Evolutionary conservation across 345 rosid species (phyloP).

Genomic region (Aegle marmelos): DNA sequence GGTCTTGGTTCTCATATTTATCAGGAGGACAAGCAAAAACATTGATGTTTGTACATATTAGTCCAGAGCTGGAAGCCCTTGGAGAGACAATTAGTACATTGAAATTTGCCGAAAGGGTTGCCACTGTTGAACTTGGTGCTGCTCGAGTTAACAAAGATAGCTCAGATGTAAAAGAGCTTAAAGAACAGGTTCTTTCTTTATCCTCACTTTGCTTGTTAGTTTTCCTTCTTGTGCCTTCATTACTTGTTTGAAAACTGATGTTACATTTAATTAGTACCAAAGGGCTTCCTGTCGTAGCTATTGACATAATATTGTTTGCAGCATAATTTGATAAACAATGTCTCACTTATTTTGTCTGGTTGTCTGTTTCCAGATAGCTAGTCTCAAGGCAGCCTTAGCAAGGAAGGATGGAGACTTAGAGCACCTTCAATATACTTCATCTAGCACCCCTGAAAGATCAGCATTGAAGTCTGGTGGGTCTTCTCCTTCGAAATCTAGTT

Average conservation of each 20-base stretch:
- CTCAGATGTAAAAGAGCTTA: constrained; percentile 81
- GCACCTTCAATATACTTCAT: constrained; percentile 31
- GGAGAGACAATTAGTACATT: constrained; percentile 91
- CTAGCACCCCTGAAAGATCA: constrained; percentile 45
- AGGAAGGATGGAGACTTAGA: constrained; percentile 54
- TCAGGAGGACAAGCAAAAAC: constrained; percentile 98
- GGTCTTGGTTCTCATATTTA: constrained; percentile 15
- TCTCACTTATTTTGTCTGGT: neutral
- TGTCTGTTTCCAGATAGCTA: constrained; percentile 51
- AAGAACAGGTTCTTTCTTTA: constrained; percentile 57
- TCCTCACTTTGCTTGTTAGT: neutral
- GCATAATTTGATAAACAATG: neutral
- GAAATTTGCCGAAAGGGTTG: constrained; percentile 95
- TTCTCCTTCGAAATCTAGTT: constrained; percentile 45
- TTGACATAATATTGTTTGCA: neutral
- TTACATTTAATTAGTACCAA: neutral
- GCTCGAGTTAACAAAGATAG: constrained; percentile 83
- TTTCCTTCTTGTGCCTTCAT: neutral
- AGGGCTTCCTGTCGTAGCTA: neutral
- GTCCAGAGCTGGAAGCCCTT: constrained; percentile 81
- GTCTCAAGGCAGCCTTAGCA: constrained; percentile 67
- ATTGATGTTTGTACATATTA: constrained; percentile 90
- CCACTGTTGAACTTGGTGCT: constrained; percentile 91
- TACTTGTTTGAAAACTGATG: neutral
- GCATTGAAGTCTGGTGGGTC: constrained; percentile 46